Evolutionary conservation across 371 early-diverging fungal species (phyloP).

Genomic region (Actinomucor elegans): DNA sequence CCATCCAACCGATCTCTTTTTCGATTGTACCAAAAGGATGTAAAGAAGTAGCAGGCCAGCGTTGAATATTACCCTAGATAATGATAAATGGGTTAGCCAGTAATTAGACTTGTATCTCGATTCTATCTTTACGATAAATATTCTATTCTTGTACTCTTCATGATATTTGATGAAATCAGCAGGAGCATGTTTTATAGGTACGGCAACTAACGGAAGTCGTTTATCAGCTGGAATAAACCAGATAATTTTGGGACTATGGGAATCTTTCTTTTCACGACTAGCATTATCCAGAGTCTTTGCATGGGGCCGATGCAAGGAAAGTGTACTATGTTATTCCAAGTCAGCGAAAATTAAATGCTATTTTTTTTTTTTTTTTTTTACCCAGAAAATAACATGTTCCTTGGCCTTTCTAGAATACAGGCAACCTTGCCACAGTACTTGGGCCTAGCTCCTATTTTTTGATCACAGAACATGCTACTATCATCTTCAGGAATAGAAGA

Average conservation of each 20-base stretch:
- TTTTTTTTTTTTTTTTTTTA: conserved; percentile 4
- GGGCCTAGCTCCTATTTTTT: conserved; percentile 2
- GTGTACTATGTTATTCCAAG: conserved; percentile 16
- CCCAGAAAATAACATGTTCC: conserved; percentile 35
- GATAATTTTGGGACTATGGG: conserved; percentile 27
- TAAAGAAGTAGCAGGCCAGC: conserved; percentile 42
- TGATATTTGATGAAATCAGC: conserved; percentile 31
- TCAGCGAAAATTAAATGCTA: background rate
- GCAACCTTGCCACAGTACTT: conserved; percentile 40
- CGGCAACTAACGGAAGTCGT: conserved; percentile 61
- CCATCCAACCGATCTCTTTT: conserved; percentile 42
- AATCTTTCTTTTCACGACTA: conserved; percentile 24
- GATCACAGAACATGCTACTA: background rate
- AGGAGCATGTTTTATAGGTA: conserved; percentile 46
- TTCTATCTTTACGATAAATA: conserved; percentile 31
- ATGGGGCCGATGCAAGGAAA: conserved; percentile 31
- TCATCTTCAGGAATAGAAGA: conserved; percentile 30
- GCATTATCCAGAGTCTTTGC: conserved; percentile 14
- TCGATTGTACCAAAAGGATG: conserved; percentile 46
- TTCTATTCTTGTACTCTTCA: conserved; percentile 37
- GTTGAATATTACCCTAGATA: conserved; percentile 31
- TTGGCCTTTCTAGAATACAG: conserved; percentile 33
- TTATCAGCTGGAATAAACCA: conserved; percentile 72
- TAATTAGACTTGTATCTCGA: background rate
- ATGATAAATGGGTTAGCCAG: too few species aligned